Evolutionary conservation across 2,329 filamentous ascomycete genomes (phyloP).

Genomic region (Claviceps humidiphila): DNA sequence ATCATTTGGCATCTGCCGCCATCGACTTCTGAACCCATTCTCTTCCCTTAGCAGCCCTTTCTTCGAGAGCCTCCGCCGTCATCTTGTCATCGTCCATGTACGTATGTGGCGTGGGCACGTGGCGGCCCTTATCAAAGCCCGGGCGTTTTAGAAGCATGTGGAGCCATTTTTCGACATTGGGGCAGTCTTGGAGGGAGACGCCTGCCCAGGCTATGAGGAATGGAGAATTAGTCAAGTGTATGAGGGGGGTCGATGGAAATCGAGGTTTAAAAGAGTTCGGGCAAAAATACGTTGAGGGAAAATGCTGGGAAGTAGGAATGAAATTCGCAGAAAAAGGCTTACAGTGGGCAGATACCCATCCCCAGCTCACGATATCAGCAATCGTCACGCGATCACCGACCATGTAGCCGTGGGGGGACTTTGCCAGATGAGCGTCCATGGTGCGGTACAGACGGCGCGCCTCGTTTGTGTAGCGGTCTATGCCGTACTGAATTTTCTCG

Average conservation of each 20-base stretch:
- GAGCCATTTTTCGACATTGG: conserved; percentile 64
- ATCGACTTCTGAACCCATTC: conserved; percentile 58
- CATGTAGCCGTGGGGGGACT: conserved; percentile 41
- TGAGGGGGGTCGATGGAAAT: no score
- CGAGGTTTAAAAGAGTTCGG: no score
- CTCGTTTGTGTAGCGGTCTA: conserved; percentile 73
- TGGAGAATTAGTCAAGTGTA: neutral
- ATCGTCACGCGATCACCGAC: conserved; percentile 58
- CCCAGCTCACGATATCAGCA: conserved; percentile 70
- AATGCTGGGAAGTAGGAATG: no score
- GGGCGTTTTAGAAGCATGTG: conserved; percentile 55
- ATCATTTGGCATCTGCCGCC: conserved; percentile 49
- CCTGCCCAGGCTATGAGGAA: conserved; percentile 20
- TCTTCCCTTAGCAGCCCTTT: conserved; percentile 36
- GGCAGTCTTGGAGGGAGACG: conserved; percentile 59
- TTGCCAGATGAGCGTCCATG: conserved; percentile 56
- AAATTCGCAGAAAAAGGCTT: conserved; percentile 6
- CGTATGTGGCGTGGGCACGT: conserved; percentile 56
- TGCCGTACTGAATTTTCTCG: conserved; percentile 68
- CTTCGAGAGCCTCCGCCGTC: conserved; percentile 41
- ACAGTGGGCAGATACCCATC: conserved; percentile 53
- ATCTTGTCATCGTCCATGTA: conserved; percentile 35
- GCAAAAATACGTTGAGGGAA: no score
- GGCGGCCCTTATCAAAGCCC: conserved; percentile 60
- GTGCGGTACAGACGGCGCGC: conserved; percentile 70